Evolutionary conservation across 208 protist genomes (phyloP).

Genomic region (Trypanosomatidae sp.): DNA sequence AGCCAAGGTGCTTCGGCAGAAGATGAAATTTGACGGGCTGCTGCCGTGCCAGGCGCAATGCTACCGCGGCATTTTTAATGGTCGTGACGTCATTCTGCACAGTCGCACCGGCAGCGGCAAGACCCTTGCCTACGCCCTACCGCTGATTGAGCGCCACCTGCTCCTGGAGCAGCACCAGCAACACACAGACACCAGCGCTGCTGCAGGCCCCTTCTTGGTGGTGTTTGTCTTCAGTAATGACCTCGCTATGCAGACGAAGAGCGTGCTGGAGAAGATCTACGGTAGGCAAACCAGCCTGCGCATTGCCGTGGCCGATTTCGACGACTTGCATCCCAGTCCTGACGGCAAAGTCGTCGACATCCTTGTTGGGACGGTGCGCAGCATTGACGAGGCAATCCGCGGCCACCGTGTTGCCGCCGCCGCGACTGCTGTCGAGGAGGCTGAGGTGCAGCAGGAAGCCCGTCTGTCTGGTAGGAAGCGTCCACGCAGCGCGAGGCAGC

Average conservation of each 20-base stretch:
- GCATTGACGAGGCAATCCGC: constrained; percentile 77
- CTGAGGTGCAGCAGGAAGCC: constrained; percentile 26
- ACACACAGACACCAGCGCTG: background rate
- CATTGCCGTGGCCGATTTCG: constrained; percentile 73
- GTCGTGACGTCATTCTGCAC: constrained; percentile 91
- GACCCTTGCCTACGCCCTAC: constrained; percentile 98
- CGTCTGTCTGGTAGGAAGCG: constrained; percentile 27
- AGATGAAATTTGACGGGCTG: constrained; percentile 60
- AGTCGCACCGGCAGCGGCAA: constrained; percentile 96
- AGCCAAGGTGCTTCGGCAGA: constrained; percentile 40
- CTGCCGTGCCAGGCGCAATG: constrained; percentile 87
- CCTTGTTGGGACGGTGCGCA: constrained; percentile 72
- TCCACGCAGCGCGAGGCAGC: constrained; percentile 1
- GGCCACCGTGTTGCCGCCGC: constrained; percentile 41
- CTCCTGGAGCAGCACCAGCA: constrained; percentile 40
- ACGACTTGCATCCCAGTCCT: constrained; percentile 31
- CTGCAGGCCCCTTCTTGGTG: constrained; percentile 68
- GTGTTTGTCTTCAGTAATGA: constrained; percentile 91
- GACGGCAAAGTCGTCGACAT: constrained; percentile 41
- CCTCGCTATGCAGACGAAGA: constrained; percentile 81
- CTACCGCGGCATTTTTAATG: constrained; percentile 85
- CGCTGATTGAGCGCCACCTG: constrained; percentile 87
- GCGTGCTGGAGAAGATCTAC: constrained; percentile 77
- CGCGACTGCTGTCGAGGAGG: constrained; percentile 39
- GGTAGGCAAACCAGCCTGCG: constrained; percentile 32